Base-by-base conservation (phyloP, 1,139 yeast species). In the Lodderomyces elongisporus region DNA sequence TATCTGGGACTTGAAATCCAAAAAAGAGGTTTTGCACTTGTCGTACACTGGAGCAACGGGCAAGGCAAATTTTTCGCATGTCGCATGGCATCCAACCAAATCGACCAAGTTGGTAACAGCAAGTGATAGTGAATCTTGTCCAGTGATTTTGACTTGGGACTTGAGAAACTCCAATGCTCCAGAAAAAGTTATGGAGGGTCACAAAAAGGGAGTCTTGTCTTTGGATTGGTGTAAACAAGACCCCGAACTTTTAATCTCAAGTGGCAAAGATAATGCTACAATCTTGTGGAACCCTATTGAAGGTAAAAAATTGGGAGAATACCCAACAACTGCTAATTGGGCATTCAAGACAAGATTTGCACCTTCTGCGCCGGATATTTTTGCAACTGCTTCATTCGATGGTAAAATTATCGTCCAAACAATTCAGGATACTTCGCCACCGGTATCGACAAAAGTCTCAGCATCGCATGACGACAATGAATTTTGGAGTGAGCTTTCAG, bases 281-380 rank as follows among this genome's bases (percentile, higher is more conserved):
- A 62, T 80, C 43, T 65, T 91, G 48, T 93, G 98, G 98, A 88
- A 91, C 55, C 96, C 97, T 17, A 66, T 71, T 37, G 54, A 73
- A 16, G 89, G 85, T 26, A 66, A 67, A 38, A 75, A 77, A 49
- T 63, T 91, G 43, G 95, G 93, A 5, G 85, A 85, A 52, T 91
- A 85, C 54, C 96, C 97, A 33, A 77, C 93, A 17, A 77, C 95
- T 27, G 85, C 95, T 27, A 89, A 87, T 58, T 91, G 98, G 98
- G 83, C 87, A 17, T 91, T 88, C 63, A 79, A 84, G 57, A 76
- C 95, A 12, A 73, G 75, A 48, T 91, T 89, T 66, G 94, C 95
- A 39, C 95, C 95, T 28, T 59, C 68, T 17, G 77, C 85, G 17
- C 98, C 99, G 4, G 96, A 89, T 42, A 62, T 87, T 37, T 84